These are phyloP conservation scores for Elongisporangium undulatum DNA, from an alignment of 352 stramenopile genomes.

Conservation along the genomic window DNA sequence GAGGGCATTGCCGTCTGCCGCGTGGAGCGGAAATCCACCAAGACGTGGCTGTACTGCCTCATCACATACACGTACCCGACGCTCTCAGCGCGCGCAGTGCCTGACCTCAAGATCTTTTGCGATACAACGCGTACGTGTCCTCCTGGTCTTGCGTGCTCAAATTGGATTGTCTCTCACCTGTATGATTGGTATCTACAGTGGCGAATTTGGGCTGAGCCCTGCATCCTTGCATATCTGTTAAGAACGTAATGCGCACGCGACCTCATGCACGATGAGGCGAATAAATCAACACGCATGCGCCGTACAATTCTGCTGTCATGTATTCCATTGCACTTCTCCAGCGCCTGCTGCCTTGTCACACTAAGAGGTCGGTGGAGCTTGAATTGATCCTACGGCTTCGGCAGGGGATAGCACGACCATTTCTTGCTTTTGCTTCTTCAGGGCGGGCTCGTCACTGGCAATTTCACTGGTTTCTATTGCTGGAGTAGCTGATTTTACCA, in stretches of 20 bases:
- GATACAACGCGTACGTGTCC: constrained; percentile 34
- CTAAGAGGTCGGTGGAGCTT: neutral
- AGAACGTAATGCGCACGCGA: neutral
- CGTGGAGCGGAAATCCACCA: constrained; percentile 36
- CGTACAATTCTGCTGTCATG: neutral
- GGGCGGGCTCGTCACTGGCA: neutral
- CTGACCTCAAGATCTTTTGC: constrained; percentile 78
- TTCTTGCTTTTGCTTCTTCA: neutral
- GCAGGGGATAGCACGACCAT: neutral
- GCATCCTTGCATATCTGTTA: neutral
- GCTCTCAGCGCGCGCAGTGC: constrained; percentile 66
- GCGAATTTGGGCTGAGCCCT: constrained; percentile 8
- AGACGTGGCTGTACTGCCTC: constrained; percentile 52
- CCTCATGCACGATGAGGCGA: neutral
- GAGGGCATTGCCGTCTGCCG: constrained; percentile 71
- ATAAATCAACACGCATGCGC: neutral
- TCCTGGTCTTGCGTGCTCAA: neutral
- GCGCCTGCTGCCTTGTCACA: neutral
- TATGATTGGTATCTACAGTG: constrained; percentile 2
- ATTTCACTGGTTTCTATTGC: neutral
- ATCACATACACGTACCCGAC: constrained; percentile 84
- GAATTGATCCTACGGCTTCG: neutral
- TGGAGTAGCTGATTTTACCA: neutral
- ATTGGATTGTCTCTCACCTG: constrained; percentile 1
- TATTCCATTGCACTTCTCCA: neutral